These are phyloP conservation scores for Fragosphaeria purpurea DNA, from an alignment of 2,329 filamentous ascomycete species.

Conservation along the genomic window DNA sequence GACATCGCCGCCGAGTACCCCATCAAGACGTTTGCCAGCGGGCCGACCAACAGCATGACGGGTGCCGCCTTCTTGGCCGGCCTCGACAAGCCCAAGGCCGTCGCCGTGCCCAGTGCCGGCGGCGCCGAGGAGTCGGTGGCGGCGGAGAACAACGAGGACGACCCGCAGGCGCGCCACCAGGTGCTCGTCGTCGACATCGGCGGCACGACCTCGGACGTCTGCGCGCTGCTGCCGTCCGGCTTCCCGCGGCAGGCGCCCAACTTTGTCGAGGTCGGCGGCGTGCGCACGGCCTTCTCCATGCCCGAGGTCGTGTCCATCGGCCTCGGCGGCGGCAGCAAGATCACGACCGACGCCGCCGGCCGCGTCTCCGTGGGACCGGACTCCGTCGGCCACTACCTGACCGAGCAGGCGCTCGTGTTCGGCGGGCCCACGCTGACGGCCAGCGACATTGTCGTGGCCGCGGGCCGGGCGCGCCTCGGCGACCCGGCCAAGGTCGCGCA, in stretches of 20 bases:
- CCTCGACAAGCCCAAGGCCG: slow-evolving; percentile 17
- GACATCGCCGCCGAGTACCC: slow-evolving; percentile 45
- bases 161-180: too few species aligned
- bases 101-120: too few species aligned
- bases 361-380: slow-evolving; percentile 15
- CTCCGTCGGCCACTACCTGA: slow-evolving; percentile 30
- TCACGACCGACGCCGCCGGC: slow-evolving; percentile 39
- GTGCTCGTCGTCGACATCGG: slow-evolving; percentile 54
- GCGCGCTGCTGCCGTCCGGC: slow-evolving; percentile 48
- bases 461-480: slow-evolving; percentile 11
- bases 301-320: slow-evolving; percentile 50
- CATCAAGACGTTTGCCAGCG: slow-evolving; percentile 51
- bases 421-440: slow-evolving; percentile 46
- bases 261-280: slow-evolving; percentile 51
- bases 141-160: too few species aligned
- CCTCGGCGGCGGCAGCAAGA: slow-evolving; percentile 46
- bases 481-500: slow-evolving; percentile 24
- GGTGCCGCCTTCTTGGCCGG: slow-evolving; percentile 50
- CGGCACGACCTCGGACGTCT: slow-evolving; percentile 56
- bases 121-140: too few species aligned
- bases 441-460: slow-evolving; percentile 40
- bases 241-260: slow-evolving; percentile 54
- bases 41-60: slow-evolving; percentile 53
- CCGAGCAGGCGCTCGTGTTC: slow-evolving; percentile 44
- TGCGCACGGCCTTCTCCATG: slow-evolving; percentile 50